phyloP scores from a whole-genome alignment of 805 yeast genomes.

The Saccharomycopsis sp. region DNA sequence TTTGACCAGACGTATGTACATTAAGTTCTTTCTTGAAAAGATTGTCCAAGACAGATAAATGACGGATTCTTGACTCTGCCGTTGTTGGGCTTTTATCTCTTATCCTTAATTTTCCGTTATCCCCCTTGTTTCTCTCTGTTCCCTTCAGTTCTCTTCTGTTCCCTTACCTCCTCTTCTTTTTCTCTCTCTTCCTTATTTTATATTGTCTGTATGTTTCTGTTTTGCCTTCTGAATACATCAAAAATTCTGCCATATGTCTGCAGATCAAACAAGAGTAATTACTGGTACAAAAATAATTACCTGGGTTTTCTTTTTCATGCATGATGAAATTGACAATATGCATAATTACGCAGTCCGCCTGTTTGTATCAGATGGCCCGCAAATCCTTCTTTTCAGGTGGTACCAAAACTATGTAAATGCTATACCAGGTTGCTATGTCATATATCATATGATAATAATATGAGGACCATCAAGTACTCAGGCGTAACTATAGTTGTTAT shows the following conservation, averaged over 20 bases:
- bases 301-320: neutral
- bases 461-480: too few species aligned
- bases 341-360: neutral
- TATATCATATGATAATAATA: too few species aligned
- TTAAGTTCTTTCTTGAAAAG: slow-evolving; percentile 1
- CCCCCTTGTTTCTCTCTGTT: neutral
- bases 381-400: neutral
- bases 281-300: too few species aligned
- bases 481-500: too few species aligned
- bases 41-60: neutral
- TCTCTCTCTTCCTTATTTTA: neutral
- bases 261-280: too few species aligned
- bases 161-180: neutral
- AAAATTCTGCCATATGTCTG: neutral
- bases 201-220: neutral
- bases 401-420: neutral
- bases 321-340: neutral
- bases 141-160: neutral
- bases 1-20: slow-evolving; percentile 7
- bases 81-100: neutral
- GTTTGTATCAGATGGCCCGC: neutral
- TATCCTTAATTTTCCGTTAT: neutral
- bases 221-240: too few species aligned
- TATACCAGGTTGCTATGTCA: neutral
- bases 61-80: neutral